Evolutionary conservation across 257 asterid species (phyloP).

Genomic region (Petunia axillaris): DNA sequence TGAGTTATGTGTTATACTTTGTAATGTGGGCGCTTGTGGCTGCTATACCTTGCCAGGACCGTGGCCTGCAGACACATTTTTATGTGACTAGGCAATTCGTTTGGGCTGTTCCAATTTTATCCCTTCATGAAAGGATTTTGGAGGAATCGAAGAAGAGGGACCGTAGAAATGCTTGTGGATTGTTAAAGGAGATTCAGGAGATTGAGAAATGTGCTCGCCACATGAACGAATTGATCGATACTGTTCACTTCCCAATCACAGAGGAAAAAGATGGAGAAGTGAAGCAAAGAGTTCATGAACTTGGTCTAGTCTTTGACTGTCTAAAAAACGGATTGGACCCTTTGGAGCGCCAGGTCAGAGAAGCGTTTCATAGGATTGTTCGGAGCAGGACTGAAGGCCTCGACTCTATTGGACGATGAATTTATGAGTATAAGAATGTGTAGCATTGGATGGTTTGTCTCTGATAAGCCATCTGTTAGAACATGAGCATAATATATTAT

Average conservation of each 20-base stretch:
- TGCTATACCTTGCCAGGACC: constrained; percentile 96
- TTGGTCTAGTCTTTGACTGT: constrained; percentile 50
- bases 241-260: constrained; percentile 57
- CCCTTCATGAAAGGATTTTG: constrained; percentile 80
- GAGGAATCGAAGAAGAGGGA: constrained; percentile 84
- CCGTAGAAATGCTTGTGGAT: constrained; percentile 68
- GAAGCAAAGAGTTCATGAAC: constrained; percentile 63
- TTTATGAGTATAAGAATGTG: constrained; percentile 32
- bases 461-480: background rate
- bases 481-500: constrained; percentile 26
- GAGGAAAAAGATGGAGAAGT: constrained; percentile 74
- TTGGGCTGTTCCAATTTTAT: constrained; percentile 65
- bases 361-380: constrained; percentile 78
- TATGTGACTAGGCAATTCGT: constrained; percentile 50
- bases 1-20: constrained; percentile 77
- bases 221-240: constrained; percentile 66
- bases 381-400: constrained; percentile 76
- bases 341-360: constrained; percentile 73
- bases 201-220: constrained; percentile 61
- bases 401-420: constrained; percentile 49
- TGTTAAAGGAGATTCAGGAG: constrained; percentile 83
- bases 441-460: background rate
- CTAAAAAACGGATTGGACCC: constrained; percentile 80
- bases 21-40: constrained; percentile 97
- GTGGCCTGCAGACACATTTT: constrained; percentile 84